Conservation (phyloP, 306 rosid genomes). For the Cucumis hystrix region DNA sequence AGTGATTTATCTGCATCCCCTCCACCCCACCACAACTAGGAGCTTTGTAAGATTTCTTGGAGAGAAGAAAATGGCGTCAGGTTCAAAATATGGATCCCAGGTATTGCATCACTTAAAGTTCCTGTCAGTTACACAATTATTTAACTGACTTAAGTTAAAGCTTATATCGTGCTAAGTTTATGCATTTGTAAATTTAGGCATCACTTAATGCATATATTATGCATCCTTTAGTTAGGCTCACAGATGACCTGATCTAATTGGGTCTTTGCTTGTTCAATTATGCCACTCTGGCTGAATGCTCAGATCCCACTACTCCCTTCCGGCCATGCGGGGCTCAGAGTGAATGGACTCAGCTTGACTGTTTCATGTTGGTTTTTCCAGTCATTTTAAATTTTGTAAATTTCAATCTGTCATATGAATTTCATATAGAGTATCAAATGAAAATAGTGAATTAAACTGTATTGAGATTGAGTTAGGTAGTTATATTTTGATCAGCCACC, state of each 20-base stretch:
- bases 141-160: not conserved
- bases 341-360: not conserved
- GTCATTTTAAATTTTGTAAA: not conserved
- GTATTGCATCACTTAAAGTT: slow-evolving; percentile 14
- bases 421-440: not conserved
- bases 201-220: not conserved
- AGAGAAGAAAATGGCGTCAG: slow-evolving; percentile 55
- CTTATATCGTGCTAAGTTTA: too few species aligned
- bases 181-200: too few species aligned
- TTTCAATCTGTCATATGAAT: not conserved
- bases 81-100: slow-evolving; percentile 71
- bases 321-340: not conserved
- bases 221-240: not conserved
- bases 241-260: not conserved
- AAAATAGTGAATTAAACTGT: not conserved
- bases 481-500: not conserved
- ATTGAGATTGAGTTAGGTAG: not conserved
- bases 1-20: slow-evolving; percentile 7
- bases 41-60: slow-evolving; percentile 72
- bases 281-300: not conserved
- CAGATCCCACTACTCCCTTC: not conserved
- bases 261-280: not conserved
- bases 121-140: not conserved
- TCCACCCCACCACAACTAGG: slow-evolving; percentile 24
- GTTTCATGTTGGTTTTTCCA: not conserved